Conservation (phyloP, 2,329 filamentous ascomycete species). For the Venturia pyrina region DNA sequence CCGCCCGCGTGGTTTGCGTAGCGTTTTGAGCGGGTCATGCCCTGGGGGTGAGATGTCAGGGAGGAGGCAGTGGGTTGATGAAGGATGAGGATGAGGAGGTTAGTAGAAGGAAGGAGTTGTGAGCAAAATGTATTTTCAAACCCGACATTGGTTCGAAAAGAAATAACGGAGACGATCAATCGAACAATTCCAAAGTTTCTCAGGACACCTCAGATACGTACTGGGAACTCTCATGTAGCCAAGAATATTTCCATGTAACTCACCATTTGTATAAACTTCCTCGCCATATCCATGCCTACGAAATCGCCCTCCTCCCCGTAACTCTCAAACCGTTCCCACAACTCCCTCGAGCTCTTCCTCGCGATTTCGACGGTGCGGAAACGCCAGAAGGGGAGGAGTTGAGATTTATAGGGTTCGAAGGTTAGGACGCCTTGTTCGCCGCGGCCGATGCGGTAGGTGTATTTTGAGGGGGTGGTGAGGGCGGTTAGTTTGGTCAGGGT, state of each 20-base stretch:
- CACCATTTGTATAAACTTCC: conserved; percentile 56
- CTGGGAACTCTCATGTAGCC: too few relatives aligned
- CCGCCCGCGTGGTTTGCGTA: conserved; percentile 50
- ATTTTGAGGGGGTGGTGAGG: not conserved
- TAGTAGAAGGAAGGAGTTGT: too few relatives aligned
- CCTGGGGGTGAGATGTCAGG: conserved; percentile 15
- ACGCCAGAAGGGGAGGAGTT: conserved; percentile 49
- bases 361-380: conserved; percentile 48
- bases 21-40: conserved; percentile 50
- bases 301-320: conserved; percentile 46
- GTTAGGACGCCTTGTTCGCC: conserved; percentile 53
- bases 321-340: conserved; percentile 42
- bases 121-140: too few relatives aligned
- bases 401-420: conserved; percentile 54
- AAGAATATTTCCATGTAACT: not conserved
- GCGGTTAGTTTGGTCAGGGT: not conserved
- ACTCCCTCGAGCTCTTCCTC: conserved; percentile 35
- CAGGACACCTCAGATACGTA: not conserved
- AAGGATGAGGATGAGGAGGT: not conserved
- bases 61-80: not conserved
- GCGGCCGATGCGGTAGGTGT: conserved; percentile 44
- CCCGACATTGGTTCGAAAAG: too few relatives aligned
- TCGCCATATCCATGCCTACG: conserved; percentile 54
- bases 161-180: too few relatives aligned
- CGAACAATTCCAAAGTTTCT: too few relatives aligned